Evolutionary conservation across 2,329 filamentous ascomycete species (phyloP).

Genomic region (Tolypocladium ophioglossoides): DNA sequence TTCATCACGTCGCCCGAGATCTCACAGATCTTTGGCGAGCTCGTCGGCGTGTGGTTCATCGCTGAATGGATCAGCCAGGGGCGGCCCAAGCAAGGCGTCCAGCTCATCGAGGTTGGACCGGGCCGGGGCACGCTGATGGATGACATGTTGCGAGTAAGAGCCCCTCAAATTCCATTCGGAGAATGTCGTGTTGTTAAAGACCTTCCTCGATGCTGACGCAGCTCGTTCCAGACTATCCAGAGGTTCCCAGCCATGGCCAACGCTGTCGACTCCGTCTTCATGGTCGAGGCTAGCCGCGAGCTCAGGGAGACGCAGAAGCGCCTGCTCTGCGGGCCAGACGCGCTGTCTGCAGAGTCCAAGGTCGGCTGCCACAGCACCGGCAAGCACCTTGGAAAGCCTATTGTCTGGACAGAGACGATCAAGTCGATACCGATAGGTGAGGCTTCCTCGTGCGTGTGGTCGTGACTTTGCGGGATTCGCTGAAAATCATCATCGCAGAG

Average conservation of each 20-base stretch:
- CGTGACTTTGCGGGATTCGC: background rate
- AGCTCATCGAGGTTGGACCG: constrained; percentile 89
- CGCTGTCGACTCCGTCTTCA: constrained; percentile 77
- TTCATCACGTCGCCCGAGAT: constrained; percentile 98
- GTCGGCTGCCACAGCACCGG: constrained; percentile 63
- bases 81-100: constrained; percentile 58
- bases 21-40: constrained; percentile 91
- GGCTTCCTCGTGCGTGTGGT: constrained; percentile 6
- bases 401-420: constrained; percentile 86
- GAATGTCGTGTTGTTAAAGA: too few relatives aligned
- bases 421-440: constrained; percentile 65
- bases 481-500: constrained; percentile 26
- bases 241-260: constrained; percentile 70
- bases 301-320: constrained; percentile 69
- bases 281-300: constrained; percentile 85
- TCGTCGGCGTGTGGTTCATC: constrained; percentile 89
- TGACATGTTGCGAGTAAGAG: constrained; percentile 75
- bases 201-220: constrained; percentile 3
- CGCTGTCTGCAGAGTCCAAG: constrained; percentile 57
- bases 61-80: constrained; percentile 96
- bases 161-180: background rate
- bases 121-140: constrained; percentile 95
- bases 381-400: constrained; percentile 64
- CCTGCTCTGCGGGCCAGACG: constrained; percentile 65
- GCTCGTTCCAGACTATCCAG: constrained; percentile 55